Base-by-base conservation (phyloP, 176 grass and related monocot species). In the Musa schizocarpa region DNA sequence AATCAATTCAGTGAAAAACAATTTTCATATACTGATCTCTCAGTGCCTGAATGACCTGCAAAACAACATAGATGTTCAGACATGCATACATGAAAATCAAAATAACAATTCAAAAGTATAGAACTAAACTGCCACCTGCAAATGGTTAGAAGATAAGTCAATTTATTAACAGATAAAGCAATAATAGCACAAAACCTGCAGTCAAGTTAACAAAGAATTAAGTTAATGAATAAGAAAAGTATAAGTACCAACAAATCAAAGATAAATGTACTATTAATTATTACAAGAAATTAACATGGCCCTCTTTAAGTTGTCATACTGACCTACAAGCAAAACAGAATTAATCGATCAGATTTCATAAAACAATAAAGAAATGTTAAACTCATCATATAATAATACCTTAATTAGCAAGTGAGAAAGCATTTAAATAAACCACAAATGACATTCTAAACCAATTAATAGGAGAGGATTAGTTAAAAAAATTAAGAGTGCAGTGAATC, bases 21-120 rank as follows among this genome's bases (percentile, higher is more conserved):
- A 10, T 82, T 24, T 10, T 62, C 76, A 84, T 78, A 56, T 86
- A 34, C 14, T 78, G 81, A 88, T 78, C 64, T 52, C 70, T 83
- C 79, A 86, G 74, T 71, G 79, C 82, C 82, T 82, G 83, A 79
- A 61, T 68, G 9, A 65, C 94, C 90, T 98, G 86, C 88, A 98
- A 87, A 89, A 98, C 57, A 91, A 84, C 10, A 48, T 17, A 78
- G 86, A 81, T 62, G 48, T 69, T 81, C n/a, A 78, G 66, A 69
- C 12, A 78, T 82, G 78, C 75, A 53, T 62, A 89, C 74, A 81
- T 79, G 52, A 82, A 29, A 71, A 79, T 50, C 14, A 50, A 73
- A 8, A 59, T 43, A 83, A 52, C 8, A 57, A 78, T 68, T 79
- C 57, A 81, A 67, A 78, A 77, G 71, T 43, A 20, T 29, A 74